These are phyloP conservation scores for Backusella psychrophila DNA, from an alignment of 192 early-diverging fungal genomes.

Conservation along the genomic window DNA sequence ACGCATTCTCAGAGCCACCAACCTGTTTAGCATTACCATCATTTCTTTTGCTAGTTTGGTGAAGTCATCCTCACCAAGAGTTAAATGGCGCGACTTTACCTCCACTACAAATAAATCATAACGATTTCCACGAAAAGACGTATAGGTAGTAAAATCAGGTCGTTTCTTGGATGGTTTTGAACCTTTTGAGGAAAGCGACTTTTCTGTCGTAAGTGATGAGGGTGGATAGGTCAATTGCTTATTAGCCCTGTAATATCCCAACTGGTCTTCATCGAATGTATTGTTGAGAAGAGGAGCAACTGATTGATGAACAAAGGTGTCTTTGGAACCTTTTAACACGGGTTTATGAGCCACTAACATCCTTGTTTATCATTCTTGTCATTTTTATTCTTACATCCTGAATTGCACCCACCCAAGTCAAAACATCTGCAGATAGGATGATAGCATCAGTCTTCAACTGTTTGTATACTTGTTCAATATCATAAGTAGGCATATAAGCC, in stretches of 20 bases:
- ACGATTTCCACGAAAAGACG: neutral
- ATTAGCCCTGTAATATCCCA: neutral
- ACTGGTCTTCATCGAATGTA: neutral
- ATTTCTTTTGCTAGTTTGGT: neutral
- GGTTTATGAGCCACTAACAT: neutral
- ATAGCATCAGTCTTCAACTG: no score
- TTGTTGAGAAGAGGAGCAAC: neutral
- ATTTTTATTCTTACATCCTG: no score
- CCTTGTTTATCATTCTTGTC: neutral
- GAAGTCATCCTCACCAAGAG: neutral
- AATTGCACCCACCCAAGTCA: no score
- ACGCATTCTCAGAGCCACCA: neutral
- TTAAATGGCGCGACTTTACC: neutral
- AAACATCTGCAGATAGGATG: no score
- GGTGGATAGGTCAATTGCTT: neutral
- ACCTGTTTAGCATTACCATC: neutral
- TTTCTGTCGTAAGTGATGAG: neutral
- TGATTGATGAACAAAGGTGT: neutral
- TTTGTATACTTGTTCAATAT: no score
- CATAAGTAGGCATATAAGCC: no score
- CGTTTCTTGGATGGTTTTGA: neutral
- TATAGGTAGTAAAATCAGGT: neutral
- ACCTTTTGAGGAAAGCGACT: neutral
- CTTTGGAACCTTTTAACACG: neutral
- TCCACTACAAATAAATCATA: neutral